Evolutionary conservation across 495 filamentous ascomycete genomes (phyloP), one percentile per base, ranked within the genome.

Genomic region (Trichoderma asperelloides): DNA sequence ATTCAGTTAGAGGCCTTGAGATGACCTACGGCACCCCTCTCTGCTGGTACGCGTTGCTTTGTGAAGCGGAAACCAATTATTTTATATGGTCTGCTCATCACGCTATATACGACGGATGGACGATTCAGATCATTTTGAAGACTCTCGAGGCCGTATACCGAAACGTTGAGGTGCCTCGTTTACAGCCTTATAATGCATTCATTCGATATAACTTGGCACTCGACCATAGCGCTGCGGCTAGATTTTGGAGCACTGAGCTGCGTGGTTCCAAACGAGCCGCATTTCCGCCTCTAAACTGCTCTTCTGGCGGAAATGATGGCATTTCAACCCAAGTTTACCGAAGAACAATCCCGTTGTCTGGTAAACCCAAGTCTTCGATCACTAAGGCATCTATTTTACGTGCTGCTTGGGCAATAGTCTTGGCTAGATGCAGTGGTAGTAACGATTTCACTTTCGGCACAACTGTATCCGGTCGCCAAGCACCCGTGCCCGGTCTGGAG

Each of bases 391-490:
- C 80, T 0, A 72, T 82, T 5, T 74, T 83, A 25, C 81, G 80
- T 66, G 74, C 73, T 1, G 78, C 80, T 2, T 83, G 80, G 80
- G 78, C 79, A 2, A 72, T 81, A 18, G 65, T 79, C 3, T 70
- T 79, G n/a, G 72, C 74, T 12, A 69, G 71, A 0, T 69, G 80
- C 51, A 77, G 77, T 16, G 75, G 72, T 0, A 73, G 71, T 0
- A 70, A 75, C 23, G 80, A 82, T 13, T 75, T 83, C 15, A 76
- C 82, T 7, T 83, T 83, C 65, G 80, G 80, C 15, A 76, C 81
- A 65, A 67, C 81, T 13, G 72, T 83, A 27, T 79, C 77, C 64
- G 85, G 85, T 39, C 76, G 86, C 0, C 75, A 79, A 25, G 77
- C 78, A 8, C 72, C 78, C 9, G 69, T 87, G 0, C 67, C 72